Conservation (phyloP, 306 rosid species). For the Trichosanthes cucumerina region DNA sequence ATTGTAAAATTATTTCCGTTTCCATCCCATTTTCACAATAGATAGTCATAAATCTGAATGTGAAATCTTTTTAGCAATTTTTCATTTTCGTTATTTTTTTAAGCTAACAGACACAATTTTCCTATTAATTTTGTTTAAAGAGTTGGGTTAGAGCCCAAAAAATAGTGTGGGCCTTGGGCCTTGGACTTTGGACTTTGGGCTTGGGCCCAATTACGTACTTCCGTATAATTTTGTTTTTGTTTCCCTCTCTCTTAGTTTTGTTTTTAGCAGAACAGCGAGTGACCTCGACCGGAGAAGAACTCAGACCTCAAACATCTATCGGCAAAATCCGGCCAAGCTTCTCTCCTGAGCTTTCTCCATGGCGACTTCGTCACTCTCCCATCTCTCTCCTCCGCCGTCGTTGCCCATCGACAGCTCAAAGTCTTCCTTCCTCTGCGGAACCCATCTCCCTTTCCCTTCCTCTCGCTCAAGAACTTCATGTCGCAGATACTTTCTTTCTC, state of each 20-base stretch:
- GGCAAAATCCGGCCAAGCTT: not conserved
- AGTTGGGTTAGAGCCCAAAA: not conserved
- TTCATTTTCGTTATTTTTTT: too few relatives aligned
- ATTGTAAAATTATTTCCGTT: too few relatives aligned
- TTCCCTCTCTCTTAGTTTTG: not conserved
- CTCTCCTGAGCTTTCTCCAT: conserved; percentile 15
- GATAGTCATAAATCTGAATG: too few relatives aligned
- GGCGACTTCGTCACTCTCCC: conserved; percentile 48
- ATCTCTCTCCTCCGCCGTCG: conserved; percentile 30
- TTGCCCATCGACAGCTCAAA: conserved; percentile 18
- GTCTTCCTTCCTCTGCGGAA: conserved; percentile 42
- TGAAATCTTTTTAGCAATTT: too few relatives aligned
- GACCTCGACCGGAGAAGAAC: not conserved
- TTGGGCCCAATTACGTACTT: not conserved
- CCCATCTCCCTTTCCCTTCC: conserved; percentile 20
- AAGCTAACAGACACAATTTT: too few relatives aligned
- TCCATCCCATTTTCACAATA: too few relatives aligned
- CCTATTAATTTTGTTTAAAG: too few relatives aligned
- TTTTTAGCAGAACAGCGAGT: not conserved
- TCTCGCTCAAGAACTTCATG: conserved; percentile 9
- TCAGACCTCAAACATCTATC: not conserved
- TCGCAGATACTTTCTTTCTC: conserved; percentile 30
- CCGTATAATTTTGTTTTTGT: not conserved
- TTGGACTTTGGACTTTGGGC: not conserved
- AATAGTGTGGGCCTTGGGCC: not conserved